A percentile compares a stretch with the other conserved stretches of the same genome.
Conservation (phyloP, 805 yeast species). For the Brettanomyces anomalus region DNA sequence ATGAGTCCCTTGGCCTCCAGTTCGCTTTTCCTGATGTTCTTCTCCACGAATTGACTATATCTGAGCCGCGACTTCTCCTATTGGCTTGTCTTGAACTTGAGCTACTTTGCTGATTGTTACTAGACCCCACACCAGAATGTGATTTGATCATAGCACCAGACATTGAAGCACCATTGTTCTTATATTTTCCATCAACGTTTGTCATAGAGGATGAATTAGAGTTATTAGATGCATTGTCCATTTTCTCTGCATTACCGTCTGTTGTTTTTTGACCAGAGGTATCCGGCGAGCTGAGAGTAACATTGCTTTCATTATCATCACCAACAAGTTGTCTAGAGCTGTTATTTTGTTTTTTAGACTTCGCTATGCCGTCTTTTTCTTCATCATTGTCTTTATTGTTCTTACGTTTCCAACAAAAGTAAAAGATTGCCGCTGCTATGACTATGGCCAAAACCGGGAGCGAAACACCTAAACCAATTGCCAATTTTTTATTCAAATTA, state of each 20-base stretch:
- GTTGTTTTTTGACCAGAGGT: conserved; percentile 26
- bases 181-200: conserved; percentile 8
- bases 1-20: conserved; percentile 52
- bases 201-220: conserved; percentile 11
- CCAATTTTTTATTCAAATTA: conserved; percentile 40
- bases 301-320: conserved; percentile 5
- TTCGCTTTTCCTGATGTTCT: conserved; percentile 26
- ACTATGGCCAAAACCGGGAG: conserved; percentile 54
- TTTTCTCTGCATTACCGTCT: conserved; percentile 42
- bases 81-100: too few species aligned
- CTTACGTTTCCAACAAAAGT: conserved; percentile 46
- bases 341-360: too few species aligned
- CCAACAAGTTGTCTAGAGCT: conserved; percentile 12
- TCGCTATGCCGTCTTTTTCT: conserved; percentile 8
- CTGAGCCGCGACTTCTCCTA: not conserved
- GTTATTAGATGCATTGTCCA: conserved; percentile 33
- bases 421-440: conserved; percentile 39
- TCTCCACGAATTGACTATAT: conserved; percentile 51
- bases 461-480: conserved; percentile 86
- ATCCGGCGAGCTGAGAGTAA: conserved; percentile 11
- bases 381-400: conserved; percentile 24
- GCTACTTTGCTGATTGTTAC: not conserved
- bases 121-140: not conserved
- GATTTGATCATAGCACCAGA: not conserved
- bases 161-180: too few species aligned